Base-by-base conservation (phyloP, 768 basidiomycete species). In the Agrocybe pediades region DNA sequence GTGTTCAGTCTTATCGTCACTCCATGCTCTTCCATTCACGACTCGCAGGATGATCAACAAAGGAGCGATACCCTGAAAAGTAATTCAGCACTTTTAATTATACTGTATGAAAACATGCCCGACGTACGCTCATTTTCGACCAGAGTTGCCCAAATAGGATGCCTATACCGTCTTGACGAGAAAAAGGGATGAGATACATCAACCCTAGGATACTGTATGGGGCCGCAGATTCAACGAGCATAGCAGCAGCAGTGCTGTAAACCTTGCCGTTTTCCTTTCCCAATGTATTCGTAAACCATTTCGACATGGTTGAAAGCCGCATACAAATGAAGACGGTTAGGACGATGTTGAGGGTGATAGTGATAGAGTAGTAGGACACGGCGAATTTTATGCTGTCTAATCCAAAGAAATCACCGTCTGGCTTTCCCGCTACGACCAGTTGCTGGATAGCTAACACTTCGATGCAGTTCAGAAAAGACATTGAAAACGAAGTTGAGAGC, bases 271-370 rank as follows among this genome's bases (percentile, higher is more conserved):
- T 59, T 24, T 70, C 68, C n/a, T 47, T n/a, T 8, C 68, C 68
- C 11, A 74, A 61, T 1, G 62, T 56, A 6, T 42, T 46, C 45
- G 60, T 54, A 16, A 70, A 64, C n/a, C 52, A 30, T 19, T 58
- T 61, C n/a, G 67, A 65, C 26, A 72, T 57, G 46, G 55, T 58
- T 41, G 71, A 56, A 9, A 77, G 70, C n/a, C 75, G 76, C 7
- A 27, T 52, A 50, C 68, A 72, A 54, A 79, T 76, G 42, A 75
- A 65, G 6, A 61, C n/a, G 6, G 75, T 77, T 42, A 75, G 62
- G 57, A 77, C 45, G 49, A 75, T 65, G 65, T 77, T 78, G 55
- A 77, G 62, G 40, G 62, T 59, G 51, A 77, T 70, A 4, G 73
- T 71, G 42, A 74, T 62, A 8, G 71, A 55, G 43, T 71, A 72